Percentiles rank a stretch among this genome's conserved stretches.
These are phyloP conservation scores for Chlorella sp. DNA, from an alignment of 139 green algal genomes.

Conservation along the genomic window DNA sequence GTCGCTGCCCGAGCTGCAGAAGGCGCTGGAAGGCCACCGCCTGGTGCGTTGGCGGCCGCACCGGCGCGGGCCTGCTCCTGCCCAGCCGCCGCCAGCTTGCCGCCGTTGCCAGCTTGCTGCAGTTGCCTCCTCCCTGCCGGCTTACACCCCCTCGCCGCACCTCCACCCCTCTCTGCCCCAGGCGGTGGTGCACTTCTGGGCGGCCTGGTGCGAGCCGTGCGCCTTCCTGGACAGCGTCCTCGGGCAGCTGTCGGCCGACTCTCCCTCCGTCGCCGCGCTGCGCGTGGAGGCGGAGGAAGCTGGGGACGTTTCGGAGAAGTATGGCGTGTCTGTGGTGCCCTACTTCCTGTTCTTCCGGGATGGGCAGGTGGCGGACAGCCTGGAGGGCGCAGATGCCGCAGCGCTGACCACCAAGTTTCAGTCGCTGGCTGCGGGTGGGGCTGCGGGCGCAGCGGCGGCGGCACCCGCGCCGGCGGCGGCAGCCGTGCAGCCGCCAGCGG, in stretches of 20 bases:
- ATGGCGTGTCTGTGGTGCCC: constrained; percentile 79
- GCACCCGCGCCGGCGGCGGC: constrained; percentile 26
- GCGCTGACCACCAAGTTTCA: constrained; percentile 65
- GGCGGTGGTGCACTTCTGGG: constrained; percentile 83
- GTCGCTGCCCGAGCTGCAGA: constrained; percentile 17
- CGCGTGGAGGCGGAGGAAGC: constrained; percentile 89
- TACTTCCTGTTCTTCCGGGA: constrained; percentile 76
- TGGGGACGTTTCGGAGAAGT: constrained; percentile 74
- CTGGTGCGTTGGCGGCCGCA: not conserved
- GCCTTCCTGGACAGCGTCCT: constrained; percentile 79
- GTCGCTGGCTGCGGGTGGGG: constrained; percentile 35
- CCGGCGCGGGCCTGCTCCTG: not conserved
- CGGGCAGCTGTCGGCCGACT: constrained; percentile 62
- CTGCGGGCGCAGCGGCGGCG: constrained; percentile 38
- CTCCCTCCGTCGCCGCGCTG: constrained; percentile 6
- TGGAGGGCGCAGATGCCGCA: constrained; percentile 85
- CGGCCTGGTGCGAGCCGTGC: constrained; percentile 87
- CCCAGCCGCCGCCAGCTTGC: not conserved
- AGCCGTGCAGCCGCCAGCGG: no score
- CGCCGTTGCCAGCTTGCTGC: not conserved
- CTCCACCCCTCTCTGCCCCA: constrained; percentile 18
- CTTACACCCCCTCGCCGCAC: not conserved
- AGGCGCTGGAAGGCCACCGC: not conserved
- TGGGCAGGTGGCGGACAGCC: constrained; percentile 60
- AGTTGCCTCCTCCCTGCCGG: not conserved